These are phyloP conservation scores for Pichia sp. DNA, from an alignment of 1,139 yeast genomes.

Conservation along the genomic window DNA sequence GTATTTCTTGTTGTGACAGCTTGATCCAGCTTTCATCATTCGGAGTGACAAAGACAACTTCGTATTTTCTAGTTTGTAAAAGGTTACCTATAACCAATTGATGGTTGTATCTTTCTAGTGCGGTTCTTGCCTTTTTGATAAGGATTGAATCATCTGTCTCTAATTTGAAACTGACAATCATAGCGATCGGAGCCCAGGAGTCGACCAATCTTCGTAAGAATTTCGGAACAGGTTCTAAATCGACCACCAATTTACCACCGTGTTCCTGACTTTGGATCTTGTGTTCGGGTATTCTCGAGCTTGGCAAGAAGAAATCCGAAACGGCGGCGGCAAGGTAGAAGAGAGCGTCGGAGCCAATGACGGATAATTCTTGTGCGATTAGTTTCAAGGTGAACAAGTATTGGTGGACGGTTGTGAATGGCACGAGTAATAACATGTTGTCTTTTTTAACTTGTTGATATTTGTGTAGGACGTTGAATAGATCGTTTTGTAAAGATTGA, in stretches of 20 bases:
- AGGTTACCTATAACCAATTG: conserved; percentile 95
- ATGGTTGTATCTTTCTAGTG: conserved; percentile 83
- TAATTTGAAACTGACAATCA: conserved; percentile 92
- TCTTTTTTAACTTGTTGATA: conserved; percentile 60
- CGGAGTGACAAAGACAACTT: conserved; percentile 77
- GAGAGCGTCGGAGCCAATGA: conserved; percentile 54
- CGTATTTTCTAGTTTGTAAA: conserved; percentile 81
- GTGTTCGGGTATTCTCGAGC: conserved; percentile 82
- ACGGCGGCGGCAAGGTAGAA: conserved; percentile 98
- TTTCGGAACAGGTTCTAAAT: conserved; percentile 95
- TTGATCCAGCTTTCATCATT: conserved; percentile 54
- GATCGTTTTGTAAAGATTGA: conserved; percentile 57
- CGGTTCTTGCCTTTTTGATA: conserved; percentile 71
- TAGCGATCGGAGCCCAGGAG: conserved; percentile 92
- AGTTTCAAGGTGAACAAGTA: conserved; percentile 79
- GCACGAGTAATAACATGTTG: conserved; percentile 64
- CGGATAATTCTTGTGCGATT: conserved; percentile 59
- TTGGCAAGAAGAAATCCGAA: conserved; percentile 91
- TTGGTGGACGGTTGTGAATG: conserved; percentile 95
- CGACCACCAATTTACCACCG: conserved; percentile 71
- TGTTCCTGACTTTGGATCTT: conserved; percentile 84
- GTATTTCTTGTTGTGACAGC: conserved; percentile 43
- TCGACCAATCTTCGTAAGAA: conserved; percentile 86
- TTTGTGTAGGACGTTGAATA: conserved; percentile 64
- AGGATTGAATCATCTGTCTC: conserved; percentile 82